Percentiles rank a stretch among this genome's conserved stretches.
phyloP scores from a whole-genome alignment of 1,284 basidiomycete genomes.

The Fomitopsis schrenkii region DNA sequence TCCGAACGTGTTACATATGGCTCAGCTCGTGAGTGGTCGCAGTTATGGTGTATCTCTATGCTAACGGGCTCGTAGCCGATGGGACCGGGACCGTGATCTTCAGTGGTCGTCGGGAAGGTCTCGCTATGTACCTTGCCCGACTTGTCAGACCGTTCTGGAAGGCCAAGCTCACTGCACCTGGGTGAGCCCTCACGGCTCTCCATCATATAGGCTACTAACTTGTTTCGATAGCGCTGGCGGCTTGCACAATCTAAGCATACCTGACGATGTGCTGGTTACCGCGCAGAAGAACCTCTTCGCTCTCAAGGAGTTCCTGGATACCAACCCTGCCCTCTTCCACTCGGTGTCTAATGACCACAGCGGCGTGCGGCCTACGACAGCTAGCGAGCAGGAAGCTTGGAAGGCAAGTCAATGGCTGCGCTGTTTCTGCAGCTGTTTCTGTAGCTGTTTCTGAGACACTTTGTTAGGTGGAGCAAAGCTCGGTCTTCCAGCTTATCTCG shows the following conservation, averaged over 20 bases:
- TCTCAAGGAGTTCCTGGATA: conserved; percentile 72
- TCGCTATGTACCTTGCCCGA: conserved; percentile 85
- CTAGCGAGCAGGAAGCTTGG: conserved; percentile 78
- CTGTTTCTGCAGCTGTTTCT: too few species aligned
- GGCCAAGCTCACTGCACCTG: conserved; percentile 61
- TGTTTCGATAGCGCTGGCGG: conserved; percentile 34
- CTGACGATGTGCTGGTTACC: conserved; percentile 59
- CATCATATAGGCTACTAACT: conserved; percentile 5
- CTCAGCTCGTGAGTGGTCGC: conserved; percentile 24
- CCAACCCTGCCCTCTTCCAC: conserved; percentile 78
- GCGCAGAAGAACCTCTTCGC: conserved; percentile 79
- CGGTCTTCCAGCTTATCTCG: conserved; percentile 67
- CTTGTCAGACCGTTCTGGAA: conserved; percentile 89
- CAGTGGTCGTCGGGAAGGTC: conserved; percentile 87
- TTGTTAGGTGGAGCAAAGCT: conserved; percentile 72
- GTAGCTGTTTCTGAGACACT: background rate
- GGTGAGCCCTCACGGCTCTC: conserved; percentile 36
- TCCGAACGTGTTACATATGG: conserved; percentile 68
- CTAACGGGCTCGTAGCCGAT: conserved; percentile 40
- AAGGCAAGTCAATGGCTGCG: conserved; percentile 43
- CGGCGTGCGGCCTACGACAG: conserved; percentile 46
- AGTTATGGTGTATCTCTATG: background rate
- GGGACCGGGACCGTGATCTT: conserved; percentile 73
- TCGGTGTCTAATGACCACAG: conserved; percentile 65
- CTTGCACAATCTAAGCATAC: conserved; percentile 52